phyloP scores from a whole-genome alignment of 1,139 yeast species.

The Candida anutae region DNA sequence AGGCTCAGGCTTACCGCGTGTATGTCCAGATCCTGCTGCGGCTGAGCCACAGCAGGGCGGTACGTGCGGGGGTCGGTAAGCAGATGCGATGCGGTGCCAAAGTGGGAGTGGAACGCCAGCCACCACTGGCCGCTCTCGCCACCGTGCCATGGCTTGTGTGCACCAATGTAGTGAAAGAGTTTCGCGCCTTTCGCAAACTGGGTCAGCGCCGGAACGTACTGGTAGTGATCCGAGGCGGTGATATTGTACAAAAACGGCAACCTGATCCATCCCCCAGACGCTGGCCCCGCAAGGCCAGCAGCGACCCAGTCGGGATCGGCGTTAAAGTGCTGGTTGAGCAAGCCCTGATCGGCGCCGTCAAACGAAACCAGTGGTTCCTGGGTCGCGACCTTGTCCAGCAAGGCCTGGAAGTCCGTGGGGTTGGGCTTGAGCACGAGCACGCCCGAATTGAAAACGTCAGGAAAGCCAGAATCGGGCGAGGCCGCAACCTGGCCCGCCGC shows the following conservation, averaged over 20 bases:
- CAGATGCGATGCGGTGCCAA: neutral
- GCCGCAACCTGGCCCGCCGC: constrained; percentile 47
- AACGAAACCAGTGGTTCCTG: constrained; percentile 38
- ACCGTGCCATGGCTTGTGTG: constrained; percentile 68
- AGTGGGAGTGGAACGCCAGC: neutral
- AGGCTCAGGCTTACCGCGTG: too few species aligned
- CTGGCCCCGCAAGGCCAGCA: neutral
- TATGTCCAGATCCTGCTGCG: too few species aligned
- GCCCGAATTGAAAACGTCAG: constrained; percentile 91
- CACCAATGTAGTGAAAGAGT: constrained; percentile 77
- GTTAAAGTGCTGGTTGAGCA: constrained; percentile 74
- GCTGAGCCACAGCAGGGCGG: neutral
- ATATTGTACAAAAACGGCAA: constrained; percentile 82
- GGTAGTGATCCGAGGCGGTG: constrained; percentile 75
- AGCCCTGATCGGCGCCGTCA: constrained; percentile 96
- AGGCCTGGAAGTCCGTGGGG: constrained; percentile 31
- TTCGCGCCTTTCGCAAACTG: constrained; percentile 57
- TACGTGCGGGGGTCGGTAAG: neutral
- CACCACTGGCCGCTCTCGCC: neutral
- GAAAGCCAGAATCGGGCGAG: constrained; percentile 93
- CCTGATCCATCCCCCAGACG: constrained; percentile 44
- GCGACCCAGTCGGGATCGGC: constrained; percentile 37
- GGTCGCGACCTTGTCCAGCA: constrained; percentile 28
- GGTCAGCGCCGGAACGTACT: constrained; percentile 72
- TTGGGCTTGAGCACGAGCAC: constrained; percentile 65